Evolutionary conservation across 352 stramenopile species (phyloP).

Genomic region (Globisporangium rhizosaccharum): DNA sequence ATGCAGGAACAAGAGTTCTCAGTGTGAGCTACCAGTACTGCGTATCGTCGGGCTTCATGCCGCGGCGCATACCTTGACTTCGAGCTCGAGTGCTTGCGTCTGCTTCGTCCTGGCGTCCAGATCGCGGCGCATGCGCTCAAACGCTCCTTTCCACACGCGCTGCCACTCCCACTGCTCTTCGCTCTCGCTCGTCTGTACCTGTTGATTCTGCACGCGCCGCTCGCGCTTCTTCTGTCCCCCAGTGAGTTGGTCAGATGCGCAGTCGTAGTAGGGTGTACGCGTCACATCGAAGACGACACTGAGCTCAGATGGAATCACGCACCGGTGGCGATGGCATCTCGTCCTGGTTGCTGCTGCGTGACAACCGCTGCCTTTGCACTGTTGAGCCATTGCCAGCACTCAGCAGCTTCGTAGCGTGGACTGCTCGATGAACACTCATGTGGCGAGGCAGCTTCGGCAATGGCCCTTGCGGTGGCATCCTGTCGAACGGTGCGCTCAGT

Average conservation of each 20-base stretch:
- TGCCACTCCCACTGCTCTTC: constrained; percentile 71
- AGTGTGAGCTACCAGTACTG: background rate
- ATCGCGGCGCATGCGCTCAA: constrained; percentile 49
- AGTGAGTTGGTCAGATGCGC: background rate
- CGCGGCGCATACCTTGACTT: constrained; percentile 35
- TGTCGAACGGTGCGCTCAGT: constrained; percentile 51
- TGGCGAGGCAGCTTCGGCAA: constrained; percentile 42
- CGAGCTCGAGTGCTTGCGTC: constrained; percentile 22
- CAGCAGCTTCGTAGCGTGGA: constrained; percentile 8
- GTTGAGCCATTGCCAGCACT: background rate
- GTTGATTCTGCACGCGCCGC: constrained; percentile 31
- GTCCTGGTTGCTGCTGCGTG: background rate
- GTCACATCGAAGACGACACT: background rate
- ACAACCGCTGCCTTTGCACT: background rate
- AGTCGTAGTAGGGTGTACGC: background rate
- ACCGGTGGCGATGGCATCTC: no score
- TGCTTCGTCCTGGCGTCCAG: constrained; percentile 27
- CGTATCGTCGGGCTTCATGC: background rate
- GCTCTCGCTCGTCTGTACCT: constrained; percentile 52
- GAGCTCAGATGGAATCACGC: no score
- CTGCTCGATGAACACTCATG: constrained; percentile 11
- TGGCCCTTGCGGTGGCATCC: constrained; percentile 56
- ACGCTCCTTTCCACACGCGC: constrained; percentile 63
- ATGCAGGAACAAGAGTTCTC: background rate
- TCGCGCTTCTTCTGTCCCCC: background rate